Evolutionary conservation across 1,139 yeast species (phyloP), one percentile per base, ranked within the genome.

Genomic region (Yamadazyma dushanensis): DNA sequence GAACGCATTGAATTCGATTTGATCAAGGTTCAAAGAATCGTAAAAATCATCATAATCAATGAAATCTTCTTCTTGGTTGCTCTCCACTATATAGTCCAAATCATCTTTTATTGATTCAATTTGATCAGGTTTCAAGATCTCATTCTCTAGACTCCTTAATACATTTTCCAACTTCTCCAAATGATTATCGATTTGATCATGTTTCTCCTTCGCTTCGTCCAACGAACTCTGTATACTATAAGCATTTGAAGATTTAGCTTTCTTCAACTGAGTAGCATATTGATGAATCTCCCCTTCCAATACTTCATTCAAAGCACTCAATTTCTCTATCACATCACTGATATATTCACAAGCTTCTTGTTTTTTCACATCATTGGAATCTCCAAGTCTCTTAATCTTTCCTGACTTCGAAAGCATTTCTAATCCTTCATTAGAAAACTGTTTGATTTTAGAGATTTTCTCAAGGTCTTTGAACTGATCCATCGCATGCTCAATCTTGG

Each of bases 381-480:
- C 95, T 29, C 78, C 65, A 49, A 59, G 61, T 28, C 59, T 46
- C 26, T 56, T 54, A 34, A 43, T 51, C 36, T 56, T 53, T n/a
- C 51, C 32, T 8, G 50, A 43, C 37, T 63, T 67, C 41, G 79
- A 77, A 47, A 69, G 73, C 44, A 83, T 75, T 40, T 85, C 89
- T 47, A 92, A 71, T 1, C 97, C 98, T 63, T 92, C 98, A 56
- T 88, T 88, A 27, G 95, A 83, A 56, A 88, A 94, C 39, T 96
- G 97, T 59, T 94, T 94, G 24, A 96, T 90, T 65, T 94, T 94
- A 79, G 89, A 85, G 49, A 85, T 80, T 65, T 90, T 87, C 59
- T 94, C 99, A 47, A 90, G 86, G 36, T 92, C 92, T 59, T 94
- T 94, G 65, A 94, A 94, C 50, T 92, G 78, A 62, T 94, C 98